Evolutionary conservation across 2,329 filamentous ascomycete genomes (phyloP).

Genomic region (Botryotinia narcissicola): DNA sequence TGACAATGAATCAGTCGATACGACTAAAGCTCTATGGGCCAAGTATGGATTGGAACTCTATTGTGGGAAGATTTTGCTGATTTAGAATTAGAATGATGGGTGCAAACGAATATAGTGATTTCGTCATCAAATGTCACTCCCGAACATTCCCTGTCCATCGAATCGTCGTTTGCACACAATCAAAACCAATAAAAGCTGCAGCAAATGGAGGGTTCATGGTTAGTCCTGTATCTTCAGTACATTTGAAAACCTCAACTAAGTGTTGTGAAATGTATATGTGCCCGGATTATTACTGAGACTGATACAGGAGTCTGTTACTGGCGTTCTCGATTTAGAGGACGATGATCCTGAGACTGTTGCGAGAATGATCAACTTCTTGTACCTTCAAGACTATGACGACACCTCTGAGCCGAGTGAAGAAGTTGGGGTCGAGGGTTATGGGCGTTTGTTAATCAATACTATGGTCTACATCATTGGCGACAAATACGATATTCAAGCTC

Average conservation of each 20-base stretch:
- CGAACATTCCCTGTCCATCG: constrained; percentile 28
- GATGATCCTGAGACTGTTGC: constrained; percentile 18
- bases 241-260: background rate
- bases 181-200: constrained; percentile 24
- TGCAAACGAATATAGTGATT: constrained; percentile 24
- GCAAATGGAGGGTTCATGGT: constrained; percentile 24
- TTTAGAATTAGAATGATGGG: constrained; percentile 1
- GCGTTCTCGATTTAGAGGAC: constrained; percentile 13
- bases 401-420: background rate
- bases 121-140: constrained; percentile 25
- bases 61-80: background rate
- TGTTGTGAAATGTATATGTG: background rate
- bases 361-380: constrained; percentile 49
- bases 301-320: constrained; percentile 15
- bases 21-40: background rate
- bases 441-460: constrained; percentile 10
- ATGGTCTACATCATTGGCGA: constrained; percentile 22
- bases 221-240: background rate
- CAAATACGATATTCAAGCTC: constrained; percentile 21
- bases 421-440: background rate
- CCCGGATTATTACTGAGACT: background rate
- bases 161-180: constrained; percentile 27
- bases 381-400: constrained; percentile 40
- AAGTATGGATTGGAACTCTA: background rate
- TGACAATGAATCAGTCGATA: background rate